These are phyloP conservation scores for Karstenula rhodostoma DNA, from an alignment of 2,329 filamentous ascomycete species.

Conservation along the genomic window DNA sequence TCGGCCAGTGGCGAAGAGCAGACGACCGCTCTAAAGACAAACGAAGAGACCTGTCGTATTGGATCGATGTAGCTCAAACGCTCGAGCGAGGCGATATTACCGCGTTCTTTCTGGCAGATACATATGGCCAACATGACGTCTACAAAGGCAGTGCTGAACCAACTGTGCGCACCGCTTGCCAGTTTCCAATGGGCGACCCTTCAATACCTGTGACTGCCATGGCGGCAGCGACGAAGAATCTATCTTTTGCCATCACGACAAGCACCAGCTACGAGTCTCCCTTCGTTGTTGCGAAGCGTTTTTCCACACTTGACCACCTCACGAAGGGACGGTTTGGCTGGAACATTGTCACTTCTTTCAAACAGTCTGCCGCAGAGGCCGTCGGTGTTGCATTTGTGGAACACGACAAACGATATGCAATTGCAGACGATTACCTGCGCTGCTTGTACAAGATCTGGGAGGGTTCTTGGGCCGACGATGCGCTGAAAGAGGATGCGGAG, in stretches of 20 bases:
- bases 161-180: constrained; percentile 66
- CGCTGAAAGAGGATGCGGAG: constrained; percentile 65
- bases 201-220: constrained; percentile 66
- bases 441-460: constrained; percentile 72
- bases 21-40: constrained; percentile 22
- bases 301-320: constrained; percentile 71
- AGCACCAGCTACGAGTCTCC: constrained; percentile 72
- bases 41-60: constrained; percentile 20
- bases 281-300: constrained; percentile 67
- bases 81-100: constrained; percentile 40
- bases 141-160: constrained; percentile 54
- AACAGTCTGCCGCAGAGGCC: constrained; percentile 64
- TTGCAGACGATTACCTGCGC: constrained; percentile 72
- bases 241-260: constrained; percentile 71
- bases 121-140: constrained; percentile 70
- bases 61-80: constrained; percentile 39
- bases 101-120: constrained; percentile 46
- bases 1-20: constrained; percentile 21
- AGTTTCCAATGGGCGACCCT: constrained; percentile 74
- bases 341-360: constrained; percentile 70
- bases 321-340: constrained; percentile 61
- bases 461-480: constrained; percentile 70
- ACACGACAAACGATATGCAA: constrained; percentile 71
- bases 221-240: constrained; percentile 69
- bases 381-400: constrained; percentile 38